These are phyloP conservation scores for Acacia crassicarpa DNA, from an alignment of 306 rosid species.

Conservation along the genomic window DNA sequence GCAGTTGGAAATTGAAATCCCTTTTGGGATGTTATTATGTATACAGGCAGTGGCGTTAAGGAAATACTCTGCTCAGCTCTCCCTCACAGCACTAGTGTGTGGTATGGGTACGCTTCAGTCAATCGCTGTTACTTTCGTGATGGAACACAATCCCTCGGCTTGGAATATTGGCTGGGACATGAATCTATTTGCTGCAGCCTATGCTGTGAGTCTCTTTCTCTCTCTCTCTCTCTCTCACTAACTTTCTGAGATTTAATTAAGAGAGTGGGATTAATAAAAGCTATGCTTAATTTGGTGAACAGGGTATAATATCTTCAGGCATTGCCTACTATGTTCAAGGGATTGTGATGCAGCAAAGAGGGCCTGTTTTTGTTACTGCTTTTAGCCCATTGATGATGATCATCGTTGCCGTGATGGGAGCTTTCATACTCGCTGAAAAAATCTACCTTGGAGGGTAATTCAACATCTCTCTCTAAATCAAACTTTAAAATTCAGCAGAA, in stretches of 20 bases:
- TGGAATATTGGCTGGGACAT: slow-evolving; percentile 94
- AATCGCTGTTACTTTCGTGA: slow-evolving; percentile 64
- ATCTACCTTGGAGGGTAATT: slow-evolving; percentile 81
- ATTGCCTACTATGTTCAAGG: slow-evolving; percentile 85
- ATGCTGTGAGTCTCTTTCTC: slow-evolving; percentile 56
- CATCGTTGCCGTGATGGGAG: slow-evolving; percentile 83
- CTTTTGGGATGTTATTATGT: neutral
- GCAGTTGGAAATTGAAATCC: neutral
- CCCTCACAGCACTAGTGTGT: slow-evolving; percentile 85
- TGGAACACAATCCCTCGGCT: slow-evolving; percentile 65
- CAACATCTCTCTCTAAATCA: neutral
- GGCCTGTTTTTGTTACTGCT: slow-evolving; percentile 93
- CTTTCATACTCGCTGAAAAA: slow-evolving; percentile 82
- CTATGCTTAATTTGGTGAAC: slow-evolving; percentile 22
- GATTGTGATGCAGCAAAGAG: slow-evolving; percentile 75
- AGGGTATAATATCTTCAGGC: slow-evolving; percentile 80
- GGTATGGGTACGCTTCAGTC: slow-evolving; percentile 82
- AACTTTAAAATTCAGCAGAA: neutral
- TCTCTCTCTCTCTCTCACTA: neutral
- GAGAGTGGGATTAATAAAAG: neutral
- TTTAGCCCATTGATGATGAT: slow-evolving; percentile 96
- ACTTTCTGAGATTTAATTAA: neutral
- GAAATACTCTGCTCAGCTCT: slow-evolving; percentile 79
- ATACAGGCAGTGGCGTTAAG: slow-evolving; percentile 67
- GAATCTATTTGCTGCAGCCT: slow-evolving; percentile 90